Percentiles rank a stretch among this genome's conserved stretches.
These are phyloP conservation scores for Penicillium sp. DNA, from an alignment of 2,329 filamentous ascomycete genomes.

Conservation along the genomic window DNA sequence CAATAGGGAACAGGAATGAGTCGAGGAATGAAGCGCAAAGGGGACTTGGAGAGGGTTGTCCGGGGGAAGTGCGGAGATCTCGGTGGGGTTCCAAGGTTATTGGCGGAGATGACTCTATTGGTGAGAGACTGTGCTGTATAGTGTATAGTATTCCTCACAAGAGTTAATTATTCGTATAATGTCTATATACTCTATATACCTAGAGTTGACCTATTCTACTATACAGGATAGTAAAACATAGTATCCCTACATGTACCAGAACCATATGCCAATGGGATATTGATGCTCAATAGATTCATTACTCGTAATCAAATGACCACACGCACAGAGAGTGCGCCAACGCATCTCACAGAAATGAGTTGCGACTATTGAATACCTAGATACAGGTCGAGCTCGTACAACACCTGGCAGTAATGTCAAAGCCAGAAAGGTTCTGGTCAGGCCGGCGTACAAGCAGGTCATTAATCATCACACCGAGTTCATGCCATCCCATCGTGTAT, in stretches of 20 bases:
- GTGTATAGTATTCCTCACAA: not conserved
- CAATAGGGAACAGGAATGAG: not conserved
- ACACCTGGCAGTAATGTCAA: slow-evolving; percentile 4
- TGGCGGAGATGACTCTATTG: slow-evolving; percentile 5
- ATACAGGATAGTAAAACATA: not conserved
- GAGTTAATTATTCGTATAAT: not conserved
- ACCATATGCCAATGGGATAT: not conserved
- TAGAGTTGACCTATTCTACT: too few relatives aligned
- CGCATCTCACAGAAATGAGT: slow-evolving; percentile 6
- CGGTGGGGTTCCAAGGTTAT: slow-evolving; percentile 2
- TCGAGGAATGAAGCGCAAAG: not conserved
- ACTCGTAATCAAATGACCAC: slow-evolving; percentile 6
- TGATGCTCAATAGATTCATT: slow-evolving; percentile 6
- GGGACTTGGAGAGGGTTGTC: not conserved
- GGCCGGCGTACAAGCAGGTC: slow-evolving; percentile 14
- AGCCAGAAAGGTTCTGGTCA: slow-evolving; percentile 8
- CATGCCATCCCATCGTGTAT: slow-evolving; percentile 16
- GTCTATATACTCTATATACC: too few relatives aligned
- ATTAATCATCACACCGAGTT: slow-evolving; percentile 19
- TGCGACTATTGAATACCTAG: slow-evolving; percentile 7
- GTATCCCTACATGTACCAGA: not conserved
- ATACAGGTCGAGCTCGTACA: slow-evolving; percentile 2
- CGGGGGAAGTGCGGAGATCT: slow-evolving; percentile 10
- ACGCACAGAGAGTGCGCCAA: slow-evolving; percentile 4
- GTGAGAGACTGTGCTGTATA: not conserved